Conservation (phyloP, 1,284 basidiomycete species). For the Rhodotorula sp. region DNA sequence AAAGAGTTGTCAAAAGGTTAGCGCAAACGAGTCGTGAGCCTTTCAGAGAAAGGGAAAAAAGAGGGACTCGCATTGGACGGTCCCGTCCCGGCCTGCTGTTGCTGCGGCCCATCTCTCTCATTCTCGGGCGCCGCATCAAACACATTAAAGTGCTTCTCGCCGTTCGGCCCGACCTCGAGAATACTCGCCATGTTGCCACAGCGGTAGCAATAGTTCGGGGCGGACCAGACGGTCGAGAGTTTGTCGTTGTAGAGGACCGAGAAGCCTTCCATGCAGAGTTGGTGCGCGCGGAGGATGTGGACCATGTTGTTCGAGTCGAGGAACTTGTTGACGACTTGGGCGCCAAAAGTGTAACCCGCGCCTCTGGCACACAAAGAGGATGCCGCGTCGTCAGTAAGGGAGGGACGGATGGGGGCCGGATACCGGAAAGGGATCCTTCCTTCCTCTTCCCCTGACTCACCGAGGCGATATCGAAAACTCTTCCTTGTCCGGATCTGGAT, state of each 20-base stretch:
- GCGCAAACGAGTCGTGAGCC: not conserved
- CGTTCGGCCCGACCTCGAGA: slow-evolving; percentile 89
- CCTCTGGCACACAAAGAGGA: slow-evolving; percentile 62
- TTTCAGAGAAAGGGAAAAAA: no score
- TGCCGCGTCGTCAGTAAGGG: slow-evolving; percentile 5
- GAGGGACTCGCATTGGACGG: not conserved
- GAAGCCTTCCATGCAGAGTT: slow-evolving; percentile 99
- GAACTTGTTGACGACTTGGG: slow-evolving; percentile 98
- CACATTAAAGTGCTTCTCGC: slow-evolving; percentile 90
- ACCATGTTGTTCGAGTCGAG: slow-evolving; percentile 91
- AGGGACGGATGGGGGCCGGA: slow-evolving; percentile 9
- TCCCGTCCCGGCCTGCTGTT: slow-evolving; percentile 25
- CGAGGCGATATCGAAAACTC: slow-evolving; percentile 98
- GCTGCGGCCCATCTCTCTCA: slow-evolving; percentile 55
- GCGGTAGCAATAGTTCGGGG: slow-evolving; percentile 97
- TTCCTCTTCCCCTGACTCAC: slow-evolving; percentile 54
- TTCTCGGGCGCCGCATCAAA: slow-evolving; percentile 99
- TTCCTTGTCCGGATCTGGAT: slow-evolving; percentile 98
- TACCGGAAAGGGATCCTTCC: not conserved
- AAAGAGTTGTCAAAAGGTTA: no score
- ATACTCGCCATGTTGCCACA: slow-evolving; percentile 98
- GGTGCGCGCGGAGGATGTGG: slow-evolving; percentile 96
- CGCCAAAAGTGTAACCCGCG: slow-evolving; percentile 98
- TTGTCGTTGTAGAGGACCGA: slow-evolving; percentile 91
- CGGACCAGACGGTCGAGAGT: slow-evolving; percentile 96